These are phyloP conservation scores for Saccharomycopsis crataegensis DNA, from an alignment of 1,139 yeast species.

Conservation along the genomic window DNA sequence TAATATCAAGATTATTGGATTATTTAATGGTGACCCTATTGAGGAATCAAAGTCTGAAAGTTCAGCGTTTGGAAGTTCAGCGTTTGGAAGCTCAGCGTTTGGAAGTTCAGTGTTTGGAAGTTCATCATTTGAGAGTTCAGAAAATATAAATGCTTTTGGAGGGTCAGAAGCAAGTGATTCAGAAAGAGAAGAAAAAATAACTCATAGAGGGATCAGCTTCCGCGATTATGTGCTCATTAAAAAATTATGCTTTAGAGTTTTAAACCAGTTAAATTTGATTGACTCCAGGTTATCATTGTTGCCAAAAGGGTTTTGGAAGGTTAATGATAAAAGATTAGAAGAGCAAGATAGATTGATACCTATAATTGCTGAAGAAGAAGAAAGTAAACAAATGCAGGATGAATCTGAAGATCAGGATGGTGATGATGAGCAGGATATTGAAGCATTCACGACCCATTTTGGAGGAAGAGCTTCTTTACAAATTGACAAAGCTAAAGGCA, in stretches of 20 bases:
- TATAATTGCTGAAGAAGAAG: constrained; percentile 37
- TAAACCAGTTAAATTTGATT: constrained; percentile 63
- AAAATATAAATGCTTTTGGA: neutral
- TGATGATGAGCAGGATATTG: constrained; percentile 21
- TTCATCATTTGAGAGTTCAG: neutral
- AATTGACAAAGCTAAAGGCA: constrained; percentile 12
- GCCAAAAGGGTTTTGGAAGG: constrained; percentile 50
- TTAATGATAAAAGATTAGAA: constrained; percentile 24
- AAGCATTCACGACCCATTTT: constrained; percentile 3
- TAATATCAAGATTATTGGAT: constrained; percentile 22
- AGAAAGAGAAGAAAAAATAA: neutral
- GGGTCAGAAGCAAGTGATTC: neutral
- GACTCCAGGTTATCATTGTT: constrained; percentile 61
- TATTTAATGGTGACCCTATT: constrained; percentile 12
- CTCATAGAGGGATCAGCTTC: neutral
- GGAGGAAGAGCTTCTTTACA: neutral
- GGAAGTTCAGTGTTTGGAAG: constrained; percentile 1
- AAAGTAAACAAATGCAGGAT: constrained; percentile 21
- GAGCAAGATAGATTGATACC: constrained; percentile 27
- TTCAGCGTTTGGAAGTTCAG: neutral
- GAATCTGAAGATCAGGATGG: constrained; percentile 25
- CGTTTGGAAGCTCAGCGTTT: constrained; percentile 4
- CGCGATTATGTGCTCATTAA: constrained; percentile 29
- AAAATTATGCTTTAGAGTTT: constrained; percentile 40
- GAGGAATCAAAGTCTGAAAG: neutral